phyloP scores from a whole-genome alignment of 305 asterid genomes.

The Salvia sclarea region DNA sequence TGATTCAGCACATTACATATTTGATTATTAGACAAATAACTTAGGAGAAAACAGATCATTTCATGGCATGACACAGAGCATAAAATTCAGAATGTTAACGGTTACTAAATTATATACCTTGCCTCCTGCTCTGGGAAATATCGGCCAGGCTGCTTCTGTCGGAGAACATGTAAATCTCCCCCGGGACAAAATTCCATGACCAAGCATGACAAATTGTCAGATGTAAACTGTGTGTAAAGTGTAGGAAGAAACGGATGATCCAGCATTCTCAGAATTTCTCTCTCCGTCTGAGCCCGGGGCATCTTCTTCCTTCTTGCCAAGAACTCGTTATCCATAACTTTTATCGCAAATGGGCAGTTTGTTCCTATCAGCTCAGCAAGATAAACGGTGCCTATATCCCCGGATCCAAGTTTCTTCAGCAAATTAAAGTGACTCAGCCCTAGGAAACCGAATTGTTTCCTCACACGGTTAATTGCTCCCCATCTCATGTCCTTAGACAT shows the following conservation, averaged over 20 bases:
- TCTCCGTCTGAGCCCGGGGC: conserved; percentile 87
- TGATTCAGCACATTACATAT: not conserved
- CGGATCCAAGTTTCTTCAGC: conserved; percentile 85
- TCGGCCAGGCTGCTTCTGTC: conserved; percentile 85
- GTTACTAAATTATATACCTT: conserved; percentile 48
- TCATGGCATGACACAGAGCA: conserved; percentile 2
- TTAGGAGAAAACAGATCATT: not conserved
- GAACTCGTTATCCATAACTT: conserved; percentile 92
- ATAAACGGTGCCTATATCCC: conserved; percentile 92
- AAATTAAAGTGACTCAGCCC: conserved; percentile 80
- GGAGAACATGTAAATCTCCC: conserved; percentile 88
- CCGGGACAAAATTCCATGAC: conserved; percentile 97
- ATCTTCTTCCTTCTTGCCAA: conserved; percentile 73
- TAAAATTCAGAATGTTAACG: not conserved
- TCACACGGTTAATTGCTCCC: conserved; percentile 61
- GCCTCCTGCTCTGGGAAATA: conserved; percentile 82
- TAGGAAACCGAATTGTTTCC: conserved; percentile 62
- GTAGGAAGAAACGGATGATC: conserved; percentile 98
- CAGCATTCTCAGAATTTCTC: conserved; percentile 84
- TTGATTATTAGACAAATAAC: not conserved
- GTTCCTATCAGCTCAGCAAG: conserved; percentile 79
- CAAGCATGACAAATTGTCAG: conserved; percentile 78
- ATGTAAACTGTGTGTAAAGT: conserved; percentile 78
- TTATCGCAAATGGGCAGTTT: conserved; percentile 73
- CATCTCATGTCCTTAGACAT: conserved; percentile 85